phyloP scores from a whole-genome alignment of 192 early-diverging fungal species.

The Backusella liffmaniae region DNA sequence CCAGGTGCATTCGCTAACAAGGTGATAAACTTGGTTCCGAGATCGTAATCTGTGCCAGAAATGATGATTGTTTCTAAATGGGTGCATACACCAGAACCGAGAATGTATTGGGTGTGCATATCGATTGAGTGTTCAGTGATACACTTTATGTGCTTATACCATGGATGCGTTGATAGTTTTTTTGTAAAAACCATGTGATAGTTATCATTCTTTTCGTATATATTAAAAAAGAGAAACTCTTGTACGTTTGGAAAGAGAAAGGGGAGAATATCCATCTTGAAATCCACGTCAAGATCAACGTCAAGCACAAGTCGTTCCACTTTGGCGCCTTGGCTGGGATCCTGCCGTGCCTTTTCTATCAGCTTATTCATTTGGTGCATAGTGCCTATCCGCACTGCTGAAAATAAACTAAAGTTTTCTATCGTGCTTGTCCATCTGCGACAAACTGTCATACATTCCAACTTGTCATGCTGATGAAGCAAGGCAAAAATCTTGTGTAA shows the following conservation, averaged over 20 bases:
- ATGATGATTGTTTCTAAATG: background rate
- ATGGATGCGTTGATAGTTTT: background rate
- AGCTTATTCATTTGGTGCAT: background rate
- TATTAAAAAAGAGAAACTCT: background rate
- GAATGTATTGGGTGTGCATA: background rate
- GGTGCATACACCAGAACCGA: background rate
- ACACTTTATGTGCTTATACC: background rate
- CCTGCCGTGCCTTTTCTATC: background rate
- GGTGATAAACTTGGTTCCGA: background rate
- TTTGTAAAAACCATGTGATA: background rate
- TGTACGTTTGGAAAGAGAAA: background rate
- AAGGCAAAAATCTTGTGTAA: background rate
- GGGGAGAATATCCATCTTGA: background rate
- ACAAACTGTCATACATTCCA: background rate
- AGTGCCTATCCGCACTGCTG: background rate
- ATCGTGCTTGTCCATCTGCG: background rate
- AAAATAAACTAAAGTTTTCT: background rate
- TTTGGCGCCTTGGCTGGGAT: background rate
- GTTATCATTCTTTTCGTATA: background rate
- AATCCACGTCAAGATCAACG: background rate
- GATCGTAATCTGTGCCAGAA: background rate
- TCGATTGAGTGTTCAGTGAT: background rate
- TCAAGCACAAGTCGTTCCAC: background rate
- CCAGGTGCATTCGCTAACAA: background rate
- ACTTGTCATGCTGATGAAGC: background rate